Evolutionary conservation across 2,329 filamentous ascomycete species (phyloP).

Genomic region (Talaromyces pinophilus): DNA sequence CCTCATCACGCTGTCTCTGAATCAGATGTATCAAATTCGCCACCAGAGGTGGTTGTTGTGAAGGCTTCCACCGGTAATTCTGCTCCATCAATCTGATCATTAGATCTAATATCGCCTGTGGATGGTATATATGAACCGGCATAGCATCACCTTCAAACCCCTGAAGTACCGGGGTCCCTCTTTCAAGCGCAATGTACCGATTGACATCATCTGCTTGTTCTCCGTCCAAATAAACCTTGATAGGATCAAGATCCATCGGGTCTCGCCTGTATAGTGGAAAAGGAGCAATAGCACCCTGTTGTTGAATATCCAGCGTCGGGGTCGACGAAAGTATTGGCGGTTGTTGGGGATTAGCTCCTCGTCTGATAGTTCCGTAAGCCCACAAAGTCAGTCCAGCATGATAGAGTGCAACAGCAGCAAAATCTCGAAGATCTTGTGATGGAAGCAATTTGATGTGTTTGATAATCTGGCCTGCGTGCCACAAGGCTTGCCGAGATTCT

Average conservation of each 20-base stretch:
- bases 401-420: constrained; percentile 21
- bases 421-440: constrained; percentile 18
- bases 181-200: constrained; percentile 22
- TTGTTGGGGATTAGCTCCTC: background rate
- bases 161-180: constrained; percentile 10
- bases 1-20: constrained; percentile 12
- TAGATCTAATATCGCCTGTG: constrained; percentile 19
- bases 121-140: constrained; percentile 12
- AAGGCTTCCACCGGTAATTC: constrained; percentile 32
- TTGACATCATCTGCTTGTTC: constrained; percentile 19
- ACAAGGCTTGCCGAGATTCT: constrained; percentile 16
- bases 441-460: constrained; percentile 5
- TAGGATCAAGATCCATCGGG: background rate
- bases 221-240: constrained; percentile 9
- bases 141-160: background rate
- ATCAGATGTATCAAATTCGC: constrained; percentile 20
- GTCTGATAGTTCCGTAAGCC: constrained; percentile 13
- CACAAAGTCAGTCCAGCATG: constrained; percentile 16
- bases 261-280: constrained; percentile 59
- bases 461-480: constrained; percentile 16
- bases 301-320: constrained; percentile 66
- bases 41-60: constrained; percentile 15
- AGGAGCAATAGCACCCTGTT: constrained; percentile 67
- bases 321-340: constrained; percentile 30
- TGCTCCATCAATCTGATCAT: constrained; percentile 23